phyloP scores from a whole-genome alignment of 441 rosid species.

The Hypseocharis bilobata region DNA sequence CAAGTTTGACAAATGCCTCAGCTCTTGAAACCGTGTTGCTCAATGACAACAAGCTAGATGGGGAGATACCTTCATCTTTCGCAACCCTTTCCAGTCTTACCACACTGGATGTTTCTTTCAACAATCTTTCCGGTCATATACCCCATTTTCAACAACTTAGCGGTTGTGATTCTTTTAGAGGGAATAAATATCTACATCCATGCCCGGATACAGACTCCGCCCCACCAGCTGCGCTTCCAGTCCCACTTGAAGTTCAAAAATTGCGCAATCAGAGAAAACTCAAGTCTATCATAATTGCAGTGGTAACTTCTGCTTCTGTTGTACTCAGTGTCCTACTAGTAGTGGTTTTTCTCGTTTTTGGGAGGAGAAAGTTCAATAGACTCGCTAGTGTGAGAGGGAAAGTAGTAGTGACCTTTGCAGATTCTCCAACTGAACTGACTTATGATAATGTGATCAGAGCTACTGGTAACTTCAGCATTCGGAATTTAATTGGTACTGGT shows the following conservation, averaged over 20 bases:
- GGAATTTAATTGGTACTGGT: constrained; percentile 74
- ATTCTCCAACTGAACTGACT: constrained; percentile 47
- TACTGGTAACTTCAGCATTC: constrained; percentile 61
- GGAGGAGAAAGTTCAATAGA: constrained; percentile 29
- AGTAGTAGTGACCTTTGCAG: constrained; percentile 56
- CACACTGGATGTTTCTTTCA: constrained; percentile 43
- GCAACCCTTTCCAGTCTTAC: constrained; percentile 36
- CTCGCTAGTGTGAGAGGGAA: constrained; percentile 31
- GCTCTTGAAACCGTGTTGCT: constrained; percentile 40
- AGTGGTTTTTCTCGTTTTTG: constrained; percentile 17
- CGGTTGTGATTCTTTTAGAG: constrained; percentile 35
- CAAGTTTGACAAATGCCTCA: constrained; percentile 31
- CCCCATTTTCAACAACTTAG: constrained; percentile 28
- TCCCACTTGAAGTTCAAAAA: constrained; percentile 23
- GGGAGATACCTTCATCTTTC: constrained; percentile 47
- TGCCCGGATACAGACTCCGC: constrained; percentile 26
- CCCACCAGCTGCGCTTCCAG: constrained; percentile 17
- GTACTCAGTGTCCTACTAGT: constrained; percentile 25
- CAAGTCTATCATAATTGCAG: constrained; percentile 27
- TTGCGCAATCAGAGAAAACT: constrained; percentile 19
- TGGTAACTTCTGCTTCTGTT: constrained; percentile 32
- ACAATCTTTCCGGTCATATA: constrained; percentile 48
- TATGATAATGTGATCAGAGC: constrained; percentile 67
- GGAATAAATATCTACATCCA: constrained; percentile 29
- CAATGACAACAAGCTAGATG: constrained; percentile 43